These are phyloP conservation scores for Fusarium annulatum DNA, from an alignment of 2,329 filamentous ascomycete genomes.

Conservation along the genomic window DNA sequence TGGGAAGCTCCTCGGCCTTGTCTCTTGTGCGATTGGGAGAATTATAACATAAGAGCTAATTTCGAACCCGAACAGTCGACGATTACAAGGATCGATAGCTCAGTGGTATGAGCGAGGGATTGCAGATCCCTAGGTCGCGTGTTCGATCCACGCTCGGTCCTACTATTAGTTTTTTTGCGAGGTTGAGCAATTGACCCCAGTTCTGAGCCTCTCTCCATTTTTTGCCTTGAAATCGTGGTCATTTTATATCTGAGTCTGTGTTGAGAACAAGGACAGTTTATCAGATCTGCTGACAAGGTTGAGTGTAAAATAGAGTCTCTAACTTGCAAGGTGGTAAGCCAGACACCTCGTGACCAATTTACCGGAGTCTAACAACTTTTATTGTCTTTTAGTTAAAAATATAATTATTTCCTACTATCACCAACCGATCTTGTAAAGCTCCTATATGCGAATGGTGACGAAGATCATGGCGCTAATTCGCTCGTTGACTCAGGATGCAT, in stretches of 20 bases:
- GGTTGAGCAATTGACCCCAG: accelerated
- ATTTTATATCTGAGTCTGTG: neutral
- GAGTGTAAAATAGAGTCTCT: too few relatives aligned
- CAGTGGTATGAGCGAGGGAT: slow-evolving; percentile 43
- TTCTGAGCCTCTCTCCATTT: too few relatives aligned
- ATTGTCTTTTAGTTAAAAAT: neutral
- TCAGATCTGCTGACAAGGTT: too few relatives aligned
- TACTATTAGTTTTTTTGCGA: neutral
- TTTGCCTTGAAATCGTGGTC: neutral
- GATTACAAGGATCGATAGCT: slow-evolving; percentile 36
- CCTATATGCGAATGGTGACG: neutral
- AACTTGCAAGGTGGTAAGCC: neutral
- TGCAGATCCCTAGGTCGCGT: slow-evolving; percentile 43
- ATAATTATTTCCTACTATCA: accelerated
- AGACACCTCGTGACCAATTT: neutral
- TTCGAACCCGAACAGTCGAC: accelerated
- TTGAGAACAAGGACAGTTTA: accelerated
- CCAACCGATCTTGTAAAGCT: neutral
- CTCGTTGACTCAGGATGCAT: neutral
- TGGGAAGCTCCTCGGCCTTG: neutral
- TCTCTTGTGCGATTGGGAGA: accelerated
- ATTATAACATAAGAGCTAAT: accelerated
- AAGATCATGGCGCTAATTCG: neutral
- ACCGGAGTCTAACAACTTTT: too few relatives aligned
- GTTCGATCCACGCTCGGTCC: slow-evolving; percentile 43